These are phyloP conservation scores for Neurospora sublineolata DNA, from an alignment of 495 filamentous ascomycete genomes.

Conservation along the genomic window DNA sequence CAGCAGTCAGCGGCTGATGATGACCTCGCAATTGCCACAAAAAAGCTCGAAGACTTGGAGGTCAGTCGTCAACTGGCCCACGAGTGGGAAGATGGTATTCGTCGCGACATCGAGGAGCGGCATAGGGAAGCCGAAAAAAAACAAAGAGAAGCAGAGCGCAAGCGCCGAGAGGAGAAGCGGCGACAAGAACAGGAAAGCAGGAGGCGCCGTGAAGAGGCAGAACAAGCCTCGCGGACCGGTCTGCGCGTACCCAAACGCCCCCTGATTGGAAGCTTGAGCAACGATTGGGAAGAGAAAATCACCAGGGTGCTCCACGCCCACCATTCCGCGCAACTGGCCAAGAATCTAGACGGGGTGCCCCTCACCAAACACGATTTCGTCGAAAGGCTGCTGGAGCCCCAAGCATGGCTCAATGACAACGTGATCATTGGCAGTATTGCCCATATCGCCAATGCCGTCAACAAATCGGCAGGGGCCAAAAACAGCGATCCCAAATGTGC, in stretches of 20 bases:
- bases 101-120: slow-evolving; percentile 1
- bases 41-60: slow-evolving; percentile 10
- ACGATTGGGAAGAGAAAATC: slow-evolving; percentile 22
- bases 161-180: slow-evolving; percentile 12
- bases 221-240: slow-evolving; percentile 1
- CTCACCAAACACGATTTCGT: slow-evolving; percentile 51
- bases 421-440: slow-evolving; percentile 60
- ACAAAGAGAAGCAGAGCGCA: slow-evolving; percentile 4
- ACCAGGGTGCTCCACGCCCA: slow-evolving; percentile 5
- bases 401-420: slow-evolving; percentile 74
- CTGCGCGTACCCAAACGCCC: slow-evolving; percentile 8
- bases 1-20: background rate
- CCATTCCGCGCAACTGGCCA: slow-evolving; percentile 19
- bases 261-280: slow-evolving; percentile 19
- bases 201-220: background rate
- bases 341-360: slow-evolving; percentile 41
- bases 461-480: slow-evolving; percentile 35
- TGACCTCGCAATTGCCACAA: slow-evolving; percentile 5
- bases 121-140: background rate
- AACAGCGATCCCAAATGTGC: slow-evolving; percentile 49
- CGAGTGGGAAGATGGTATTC: slow-evolving; percentile 4
- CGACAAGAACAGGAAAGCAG: slow-evolving; percentile 9
- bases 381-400: slow-evolving; percentile 37
- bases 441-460: slow-evolving; percentile 48
- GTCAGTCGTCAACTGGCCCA: slow-evolving; percentile 9